Conservation (phyloP, 768 basidiomycete species). For the Hygrocybe coccinea region DNA sequence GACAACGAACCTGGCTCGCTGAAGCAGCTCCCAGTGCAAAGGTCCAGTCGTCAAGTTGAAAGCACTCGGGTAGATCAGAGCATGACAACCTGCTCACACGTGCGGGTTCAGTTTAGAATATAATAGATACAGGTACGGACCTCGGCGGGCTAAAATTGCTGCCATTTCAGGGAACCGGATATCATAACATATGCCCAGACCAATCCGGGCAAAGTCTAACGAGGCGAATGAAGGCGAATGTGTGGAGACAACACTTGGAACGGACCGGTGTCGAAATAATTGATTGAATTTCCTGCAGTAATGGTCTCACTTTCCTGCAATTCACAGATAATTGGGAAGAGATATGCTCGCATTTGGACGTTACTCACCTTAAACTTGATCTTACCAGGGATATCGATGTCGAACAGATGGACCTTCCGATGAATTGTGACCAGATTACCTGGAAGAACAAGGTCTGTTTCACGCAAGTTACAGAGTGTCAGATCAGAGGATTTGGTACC, state of each 20-base stretch:
- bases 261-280: conserved; percentile 83
- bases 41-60: conserved; percentile 97
- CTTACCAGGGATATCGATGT: conserved; percentile 93
- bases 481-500: conserved; percentile 35
- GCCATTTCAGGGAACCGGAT: conserved; percentile 92
- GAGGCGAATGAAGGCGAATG: not conserved
- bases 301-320: conserved; percentile 82
- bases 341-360: not conserved
- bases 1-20: conserved; percentile 64
- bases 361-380: conserved; percentile 74
- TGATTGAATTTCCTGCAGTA: conserved; percentile 67
- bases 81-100: conserved; percentile 67
- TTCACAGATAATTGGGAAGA: not conserved
- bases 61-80: conserved; percentile 88
- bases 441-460: conserved; percentile 23
- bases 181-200: conserved; percentile 95
- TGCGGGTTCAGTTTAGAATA: not conserved
- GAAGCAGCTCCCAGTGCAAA: conserved; percentile 91
- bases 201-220: conserved; percentile 92
- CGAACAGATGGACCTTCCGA: conserved; percentile 94
- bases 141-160: conserved; percentile 83
- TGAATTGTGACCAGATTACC: conserved; percentile 84
- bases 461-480: conserved; percentile 7
- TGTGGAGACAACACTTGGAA: not conserved
- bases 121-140: conserved; percentile 30